phyloP scores from a whole-genome alignment of 1,139 yeast genomes.

The Trichomonascaceae sp. region DNA sequence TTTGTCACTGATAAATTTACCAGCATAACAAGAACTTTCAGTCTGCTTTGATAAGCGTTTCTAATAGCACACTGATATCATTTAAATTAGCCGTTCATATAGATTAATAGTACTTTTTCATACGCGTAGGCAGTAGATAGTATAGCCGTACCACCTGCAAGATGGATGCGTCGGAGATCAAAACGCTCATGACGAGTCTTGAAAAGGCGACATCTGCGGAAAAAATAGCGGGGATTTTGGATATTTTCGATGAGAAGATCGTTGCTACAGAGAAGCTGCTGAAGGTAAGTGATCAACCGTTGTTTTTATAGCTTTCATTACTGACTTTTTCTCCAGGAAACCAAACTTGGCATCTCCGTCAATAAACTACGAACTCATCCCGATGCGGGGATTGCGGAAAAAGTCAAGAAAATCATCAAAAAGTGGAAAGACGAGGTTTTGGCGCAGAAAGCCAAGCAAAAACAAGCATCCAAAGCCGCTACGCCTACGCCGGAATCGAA shows the following conservation, averaged over 20 bases:
- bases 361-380: constrained; percentile 73
- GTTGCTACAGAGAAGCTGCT: constrained; percentile 78
- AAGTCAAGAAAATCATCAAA: constrained; percentile 77
- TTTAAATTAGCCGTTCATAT: neutral
- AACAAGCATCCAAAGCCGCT: constrained; percentile 12
- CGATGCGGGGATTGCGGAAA: constrained; percentile 57
- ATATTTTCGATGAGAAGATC: constrained; percentile 63
- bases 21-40: neutral
- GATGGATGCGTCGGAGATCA: constrained; percentile 44
- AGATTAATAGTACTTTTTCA: neutral
- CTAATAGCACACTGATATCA: neutral
- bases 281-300: constrained; percentile 32
- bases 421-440: constrained; percentile 89
- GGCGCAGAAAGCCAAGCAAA: constrained; percentile 47
- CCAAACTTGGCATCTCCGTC: constrained; percentile 97
- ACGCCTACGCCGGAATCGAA: constrained; percentile 11
- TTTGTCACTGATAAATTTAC: neutral
- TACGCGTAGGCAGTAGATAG: neutral
- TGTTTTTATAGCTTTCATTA: neutral
- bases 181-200: constrained; percentile 59
- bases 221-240: constrained; percentile 61
- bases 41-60: neutral
- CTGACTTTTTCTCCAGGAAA: constrained; percentile 41
- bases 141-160: neutral
- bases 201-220: constrained; percentile 70